Conservation (phyloP, 2,329 filamentous ascomycete genomes). For the Sclerotinia minor region DNA sequence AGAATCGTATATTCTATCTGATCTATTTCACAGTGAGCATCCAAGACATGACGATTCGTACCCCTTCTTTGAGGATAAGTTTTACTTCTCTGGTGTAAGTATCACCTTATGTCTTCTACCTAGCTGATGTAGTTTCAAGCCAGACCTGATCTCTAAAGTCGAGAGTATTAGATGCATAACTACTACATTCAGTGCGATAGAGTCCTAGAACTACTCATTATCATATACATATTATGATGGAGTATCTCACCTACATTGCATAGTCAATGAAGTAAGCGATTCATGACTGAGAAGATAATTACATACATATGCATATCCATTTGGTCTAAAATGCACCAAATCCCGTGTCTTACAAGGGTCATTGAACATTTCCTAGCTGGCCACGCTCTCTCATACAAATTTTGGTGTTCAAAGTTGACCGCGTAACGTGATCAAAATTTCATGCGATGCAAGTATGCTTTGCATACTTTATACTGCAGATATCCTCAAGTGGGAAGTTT, state of each 20-base stretch:
- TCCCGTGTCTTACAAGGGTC: constrained; percentile 27
- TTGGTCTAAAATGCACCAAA: constrained; percentile 19
- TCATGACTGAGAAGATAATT: constrained; percentile 51
- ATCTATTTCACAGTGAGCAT: constrained; percentile 46
- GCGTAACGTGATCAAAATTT: constrained; percentile 39
- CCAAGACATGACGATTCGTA: constrained; percentile 53
- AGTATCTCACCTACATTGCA: constrained; percentile 52
- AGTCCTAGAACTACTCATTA: constrained; percentile 53
- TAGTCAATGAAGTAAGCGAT: constrained; percentile 57
- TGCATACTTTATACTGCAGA: constrained; percentile 34
- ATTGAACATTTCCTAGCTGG: constrained; percentile 34
- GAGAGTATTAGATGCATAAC: constrained; percentile 60
- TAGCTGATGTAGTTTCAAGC: neutral
- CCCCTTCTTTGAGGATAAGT: constrained; percentile 62
- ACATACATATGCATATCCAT: constrained; percentile 35
- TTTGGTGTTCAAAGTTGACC: constrained; percentile 35
- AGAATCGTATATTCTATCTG: constrained; percentile 45
- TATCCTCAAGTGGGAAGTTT: neutral
- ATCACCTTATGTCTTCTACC: neutral
- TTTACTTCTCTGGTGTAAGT: constrained; percentile 56
- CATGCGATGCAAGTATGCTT: constrained; percentile 40
- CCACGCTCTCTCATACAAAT: constrained; percentile 36
- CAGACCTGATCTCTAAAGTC: constrained; percentile 39
- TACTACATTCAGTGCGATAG: constrained; percentile 59
- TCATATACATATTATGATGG: constrained; percentile 53